Percentiles rank a stretch among this genome's conserved stretches.
These are phyloP conservation scores for Saussurea involucrata DNA, from an alignment of 129 eudicot species.

Conservation along the genomic window DNA sequence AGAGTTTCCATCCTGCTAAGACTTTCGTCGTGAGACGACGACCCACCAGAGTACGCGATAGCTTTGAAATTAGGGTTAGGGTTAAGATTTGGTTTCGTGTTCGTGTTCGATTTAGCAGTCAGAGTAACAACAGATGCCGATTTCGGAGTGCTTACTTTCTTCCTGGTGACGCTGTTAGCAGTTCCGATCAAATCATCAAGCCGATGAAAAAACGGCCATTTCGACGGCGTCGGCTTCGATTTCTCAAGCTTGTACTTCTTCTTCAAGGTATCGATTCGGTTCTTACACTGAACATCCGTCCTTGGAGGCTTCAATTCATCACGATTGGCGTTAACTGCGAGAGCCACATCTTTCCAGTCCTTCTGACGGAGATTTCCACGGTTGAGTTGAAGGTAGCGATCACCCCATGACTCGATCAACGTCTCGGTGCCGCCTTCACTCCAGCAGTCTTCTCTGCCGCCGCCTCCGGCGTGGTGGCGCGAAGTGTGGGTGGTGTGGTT, in stretches of 20 bases:
- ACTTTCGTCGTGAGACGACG: slow-evolving; percentile 34
- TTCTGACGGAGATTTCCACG: slow-evolving; percentile 61
- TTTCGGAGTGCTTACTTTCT: slow-evolving; percentile 8
- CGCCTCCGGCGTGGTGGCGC: slow-evolving; percentile 28
- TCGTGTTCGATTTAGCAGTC: slow-evolving; percentile 15
- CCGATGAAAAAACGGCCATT: slow-evolving; percentile 43
- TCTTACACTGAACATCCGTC: slow-evolving; percentile 62
- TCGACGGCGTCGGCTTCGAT: slow-evolving; percentile 30
- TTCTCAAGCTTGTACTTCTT: slow-evolving; percentile 65
- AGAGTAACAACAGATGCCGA: slow-evolving; percentile 17
- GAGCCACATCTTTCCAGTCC: slow-evolving; percentile 53
- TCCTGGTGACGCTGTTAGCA: slow-evolving; percentile 10
- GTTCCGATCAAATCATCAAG: slow-evolving; percentile 38
- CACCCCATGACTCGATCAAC: slow-evolving; percentile 61
- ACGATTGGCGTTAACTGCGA: slow-evolving; percentile 43
- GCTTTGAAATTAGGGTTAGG: slow-evolving; percentile 28
- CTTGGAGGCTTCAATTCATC: slow-evolving; percentile 30
- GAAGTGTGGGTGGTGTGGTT: neutral
- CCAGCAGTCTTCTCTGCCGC: slow-evolving; percentile 65
- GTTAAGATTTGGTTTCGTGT: slow-evolving; percentile 14
- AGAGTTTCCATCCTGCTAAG: slow-evolving; percentile 30
- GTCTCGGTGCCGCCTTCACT: slow-evolving; percentile 40
- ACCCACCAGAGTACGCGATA: slow-evolving; percentile 26
- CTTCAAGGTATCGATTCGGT: slow-evolving; percentile 53
- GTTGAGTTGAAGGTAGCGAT: slow-evolving; percentile 46